Conservation (phyloP, 1,284 basidiomycete species). For the Irpex sp. region DNA sequence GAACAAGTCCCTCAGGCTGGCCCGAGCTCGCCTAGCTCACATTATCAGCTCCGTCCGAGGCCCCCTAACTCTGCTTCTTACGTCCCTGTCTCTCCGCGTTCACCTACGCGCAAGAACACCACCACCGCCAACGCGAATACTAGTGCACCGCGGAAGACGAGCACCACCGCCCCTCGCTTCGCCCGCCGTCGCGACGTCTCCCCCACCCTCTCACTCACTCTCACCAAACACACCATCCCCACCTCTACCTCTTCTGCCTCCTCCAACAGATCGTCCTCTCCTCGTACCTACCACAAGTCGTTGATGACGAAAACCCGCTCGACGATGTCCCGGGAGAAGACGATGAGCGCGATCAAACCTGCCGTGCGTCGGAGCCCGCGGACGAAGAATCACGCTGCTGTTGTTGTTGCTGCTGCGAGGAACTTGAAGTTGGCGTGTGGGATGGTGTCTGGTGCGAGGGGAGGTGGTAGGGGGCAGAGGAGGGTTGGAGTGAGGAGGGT, state of each 20-base stretch:
- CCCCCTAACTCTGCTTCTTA: not conserved
- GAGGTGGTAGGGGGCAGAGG: too few species aligned
- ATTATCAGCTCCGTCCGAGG: not conserved
- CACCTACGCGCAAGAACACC: not conserved
- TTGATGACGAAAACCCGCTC: slow-evolving; percentile 1
- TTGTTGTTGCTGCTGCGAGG: too few species aligned
- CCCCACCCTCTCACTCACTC: not conserved
- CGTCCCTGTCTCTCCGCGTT: not conserved
- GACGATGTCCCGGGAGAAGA: not conserved
- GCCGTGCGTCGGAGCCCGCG: not conserved
- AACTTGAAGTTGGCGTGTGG: too few species aligned
- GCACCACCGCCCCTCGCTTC: not conserved
- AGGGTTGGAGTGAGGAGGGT: too few species aligned
- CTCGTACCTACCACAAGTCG: not conserved
- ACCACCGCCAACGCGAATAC: not conserved
- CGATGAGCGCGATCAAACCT: not conserved
- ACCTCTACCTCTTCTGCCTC: too few species aligned
- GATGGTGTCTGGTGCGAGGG: too few species aligned
- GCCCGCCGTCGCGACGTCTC: not conserved
- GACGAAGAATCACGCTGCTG: not conserved
- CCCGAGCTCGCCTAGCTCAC: not conserved
- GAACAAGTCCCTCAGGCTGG: not conserved
- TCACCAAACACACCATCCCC: not conserved
- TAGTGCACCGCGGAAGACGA: not conserved
- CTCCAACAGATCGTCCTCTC: too few species aligned